phyloP scores from a whole-genome alignment of 306 rosid genomes.

The Aeschynomene evenia region DNA sequence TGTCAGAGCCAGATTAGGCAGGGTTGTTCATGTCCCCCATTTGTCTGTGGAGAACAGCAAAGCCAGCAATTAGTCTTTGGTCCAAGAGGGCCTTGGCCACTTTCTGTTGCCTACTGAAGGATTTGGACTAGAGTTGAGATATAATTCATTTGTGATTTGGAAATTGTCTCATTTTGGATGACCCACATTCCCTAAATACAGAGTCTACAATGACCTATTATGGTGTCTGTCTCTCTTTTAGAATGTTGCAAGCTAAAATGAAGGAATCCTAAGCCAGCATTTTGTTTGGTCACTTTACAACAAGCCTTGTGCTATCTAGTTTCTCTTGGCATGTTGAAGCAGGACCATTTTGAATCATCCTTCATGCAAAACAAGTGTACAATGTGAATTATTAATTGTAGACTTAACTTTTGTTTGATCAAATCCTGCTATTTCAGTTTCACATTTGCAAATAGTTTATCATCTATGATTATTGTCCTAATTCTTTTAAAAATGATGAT shows the following conservation, averaged over 20 bases:
- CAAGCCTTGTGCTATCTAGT: background rate
- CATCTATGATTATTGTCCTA: no score
- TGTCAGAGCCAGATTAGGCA: slow-evolving; percentile 35
- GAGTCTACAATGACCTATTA: background rate
- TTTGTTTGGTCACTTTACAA: background rate
- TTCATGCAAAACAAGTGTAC: no score
- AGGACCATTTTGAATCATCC: no score
- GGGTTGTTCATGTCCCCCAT: slow-evolving; percentile 34
- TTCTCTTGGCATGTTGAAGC: background rate
- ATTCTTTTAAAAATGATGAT: no score
- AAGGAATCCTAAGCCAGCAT: slow-evolving; percentile 12
- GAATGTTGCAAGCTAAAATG: background rate
- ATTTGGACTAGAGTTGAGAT: background rate
- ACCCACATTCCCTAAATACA: slow-evolving; percentile 23
- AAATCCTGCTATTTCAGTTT: no score
- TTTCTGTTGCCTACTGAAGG: slow-evolving; percentile 27
- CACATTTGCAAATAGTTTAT: no score
- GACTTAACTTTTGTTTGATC: no score
- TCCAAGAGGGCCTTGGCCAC: background rate
- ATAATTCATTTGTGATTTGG: slow-evolving; percentile 5
- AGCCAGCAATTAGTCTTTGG: slow-evolving; percentile 25
- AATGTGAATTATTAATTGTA: no score
- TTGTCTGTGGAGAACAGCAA: slow-evolving; percentile 31
- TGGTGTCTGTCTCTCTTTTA: background rate
- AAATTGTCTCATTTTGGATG: slow-evolving; percentile 24